These are phyloP conservation scores for Pterocarpus santalinus DNA, from an alignment of 306 rosid genomes.

Conservation along the genomic window DNA sequence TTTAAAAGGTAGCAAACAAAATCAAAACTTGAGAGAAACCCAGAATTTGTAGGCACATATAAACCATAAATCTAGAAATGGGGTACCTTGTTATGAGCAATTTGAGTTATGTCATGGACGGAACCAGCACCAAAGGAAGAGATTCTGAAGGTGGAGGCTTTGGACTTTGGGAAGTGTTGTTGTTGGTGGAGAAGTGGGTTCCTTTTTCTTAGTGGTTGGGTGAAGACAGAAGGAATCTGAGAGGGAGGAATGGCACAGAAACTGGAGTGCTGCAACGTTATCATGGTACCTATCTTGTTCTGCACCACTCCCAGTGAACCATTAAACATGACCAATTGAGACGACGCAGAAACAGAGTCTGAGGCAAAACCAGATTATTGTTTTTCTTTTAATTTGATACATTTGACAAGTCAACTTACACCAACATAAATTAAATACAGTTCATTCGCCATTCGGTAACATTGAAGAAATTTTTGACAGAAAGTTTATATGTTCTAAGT, in stretches of 20 bases:
- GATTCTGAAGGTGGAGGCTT: conserved; percentile 46
- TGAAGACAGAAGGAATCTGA: not conserved
- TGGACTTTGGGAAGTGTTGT: conserved; percentile 37
- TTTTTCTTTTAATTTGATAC: not conserved
- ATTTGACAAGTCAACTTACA: too few relatives aligned
- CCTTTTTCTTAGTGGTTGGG: conserved; percentile 28
- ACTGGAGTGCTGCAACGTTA: conserved; percentile 49
- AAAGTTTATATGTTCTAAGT: too few relatives aligned
- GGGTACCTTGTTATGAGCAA: conserved; percentile 81
- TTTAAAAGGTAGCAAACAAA: not conserved
- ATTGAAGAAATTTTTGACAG: too few relatives aligned
- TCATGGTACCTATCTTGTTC: conserved; percentile 44
- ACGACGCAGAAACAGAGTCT: not conserved
- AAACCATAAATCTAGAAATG: conserved; percentile 16
- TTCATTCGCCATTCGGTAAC: too few relatives aligned
- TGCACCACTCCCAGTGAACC: not conserved
- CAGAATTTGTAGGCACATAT: conserved; percentile 5
- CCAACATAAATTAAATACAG: too few relatives aligned
- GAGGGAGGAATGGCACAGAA: conserved; percentile 49
- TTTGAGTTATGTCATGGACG: conserved; percentile 58
- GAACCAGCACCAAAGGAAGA: conserved; percentile 57
- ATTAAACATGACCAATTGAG: not conserved
- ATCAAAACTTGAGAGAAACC: conserved; percentile 36
- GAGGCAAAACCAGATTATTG: not conserved
- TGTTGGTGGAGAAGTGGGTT: conserved; percentile 19